Percentiles rank a stretch among this genome's conserved stretches.
phyloP scores from a whole-genome alignment of 106 monocot species.

The Alisma plantagoaquatica region DNA sequence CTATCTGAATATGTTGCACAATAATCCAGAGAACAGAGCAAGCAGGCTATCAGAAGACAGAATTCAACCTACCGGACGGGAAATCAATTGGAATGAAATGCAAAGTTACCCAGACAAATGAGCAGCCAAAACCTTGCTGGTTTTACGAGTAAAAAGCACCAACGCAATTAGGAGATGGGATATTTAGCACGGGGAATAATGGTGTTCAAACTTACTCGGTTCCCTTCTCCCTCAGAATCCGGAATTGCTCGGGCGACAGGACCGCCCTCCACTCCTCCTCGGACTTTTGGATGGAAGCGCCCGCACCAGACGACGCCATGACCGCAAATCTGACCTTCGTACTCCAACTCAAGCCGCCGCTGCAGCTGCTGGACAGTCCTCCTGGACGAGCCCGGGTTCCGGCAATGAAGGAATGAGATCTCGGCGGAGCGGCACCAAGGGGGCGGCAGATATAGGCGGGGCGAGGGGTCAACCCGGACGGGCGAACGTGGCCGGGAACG shows the following conservation, averaged over 20 bases:
- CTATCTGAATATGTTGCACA: no score
- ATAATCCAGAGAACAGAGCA: no score
- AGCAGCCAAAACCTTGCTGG: no score
- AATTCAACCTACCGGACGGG: no score
- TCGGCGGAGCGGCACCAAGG: background rate
- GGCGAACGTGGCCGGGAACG: background rate
- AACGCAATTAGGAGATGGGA: no score
- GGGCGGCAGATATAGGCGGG: background rate
- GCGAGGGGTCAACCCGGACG: background rate
- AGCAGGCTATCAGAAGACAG: no score
- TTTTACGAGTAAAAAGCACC: no score
- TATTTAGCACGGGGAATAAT: no score
- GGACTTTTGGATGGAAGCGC: conserved; percentile 40
- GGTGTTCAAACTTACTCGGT: conserved; percentile 96
- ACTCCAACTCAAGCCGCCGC: background rate
- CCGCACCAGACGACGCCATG: conserved; percentile 35
- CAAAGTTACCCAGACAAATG: no score
- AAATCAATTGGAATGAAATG: no score
- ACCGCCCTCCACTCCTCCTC: conserved; percentile 91
- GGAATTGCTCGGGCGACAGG: conserved; percentile 90
- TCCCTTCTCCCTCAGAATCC: conserved; percentile 79
- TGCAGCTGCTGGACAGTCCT: background rate
- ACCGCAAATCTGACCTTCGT: conserved; percentile 15
- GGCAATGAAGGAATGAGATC: background rate
- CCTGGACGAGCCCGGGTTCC: background rate